Base-by-base conservation (phyloP, 2,329 filamentous ascomycete genomes). In the Penicillium brasilianum region DNA sequence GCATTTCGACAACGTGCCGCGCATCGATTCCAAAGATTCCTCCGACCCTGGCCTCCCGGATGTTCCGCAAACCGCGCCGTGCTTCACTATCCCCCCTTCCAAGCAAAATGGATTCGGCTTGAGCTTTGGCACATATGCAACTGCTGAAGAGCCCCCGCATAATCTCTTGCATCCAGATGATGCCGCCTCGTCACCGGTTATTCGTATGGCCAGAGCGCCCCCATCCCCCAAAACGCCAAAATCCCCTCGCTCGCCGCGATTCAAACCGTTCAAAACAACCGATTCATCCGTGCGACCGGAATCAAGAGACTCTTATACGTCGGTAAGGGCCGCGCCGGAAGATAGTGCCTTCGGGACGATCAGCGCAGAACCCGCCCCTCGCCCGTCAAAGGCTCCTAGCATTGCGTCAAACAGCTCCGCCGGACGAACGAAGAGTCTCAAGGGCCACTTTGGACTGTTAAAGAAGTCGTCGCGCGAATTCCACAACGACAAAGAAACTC, bases 161-260 rank as follows among this genome's bases (percentile, higher is more conserved):
- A 80, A 83, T 37, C 77, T 81, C 66, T 65, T 83, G 57, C 80
- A 82, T 65, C 78, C 82, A 37, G 83, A 87, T 73, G 83, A 87
- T 77, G 84, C 84, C 44, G 85, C 85, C 34, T 80, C 83, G 62
- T 79, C 92, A 13, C 92, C 93, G 18, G 85, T 94, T 57, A 85
- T 96, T 69, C 88, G 90, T 65, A 96, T 93, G 34, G 87, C 92
- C 34, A 93, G 93, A 75, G 90, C 89, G 8, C 91, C 91, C 0
- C 92, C 90, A 54, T 91, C 90, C 57, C 87, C 88, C 69, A 93
- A 90, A 28, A 79, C 88, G 18, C 78, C 91, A 55, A 92, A 89
- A n/a, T 85, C 88, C 0, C 68, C 68, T 13, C 65, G 66, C 34
- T 69, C 67, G 25, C 67, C 67, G 18, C 64, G 60, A 59, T 70